Percentiles rank a stretch among this genome's conserved stretches.
phyloP scores from a whole-genome alignment of 345 rosid species.

The Combretum micranthum region DNA sequence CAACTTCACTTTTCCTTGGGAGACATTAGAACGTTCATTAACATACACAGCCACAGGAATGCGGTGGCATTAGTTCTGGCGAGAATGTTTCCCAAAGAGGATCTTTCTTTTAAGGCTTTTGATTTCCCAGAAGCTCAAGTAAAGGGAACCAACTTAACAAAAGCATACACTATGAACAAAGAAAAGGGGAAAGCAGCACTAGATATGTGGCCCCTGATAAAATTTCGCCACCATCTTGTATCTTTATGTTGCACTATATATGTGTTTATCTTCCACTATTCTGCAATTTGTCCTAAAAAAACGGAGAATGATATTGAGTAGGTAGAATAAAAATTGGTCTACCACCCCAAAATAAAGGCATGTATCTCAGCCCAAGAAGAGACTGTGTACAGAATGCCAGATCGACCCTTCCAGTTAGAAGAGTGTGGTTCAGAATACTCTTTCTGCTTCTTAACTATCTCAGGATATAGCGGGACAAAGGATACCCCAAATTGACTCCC shows the following conservation, averaged over 20 bases:
- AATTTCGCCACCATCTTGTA: slow-evolving; percentile 35
- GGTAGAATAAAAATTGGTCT: slow-evolving; percentile 15
- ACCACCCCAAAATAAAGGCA: slow-evolving; percentile 86
- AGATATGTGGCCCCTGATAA: slow-evolving; percentile 35
- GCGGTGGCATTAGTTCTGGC: neutral
- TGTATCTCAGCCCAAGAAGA: slow-evolving; percentile 91
- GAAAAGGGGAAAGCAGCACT: slow-evolving; percentile 11
- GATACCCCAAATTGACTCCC: slow-evolving; percentile 80
- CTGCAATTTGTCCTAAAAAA: slow-evolving; percentile 26
- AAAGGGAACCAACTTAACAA: neutral
- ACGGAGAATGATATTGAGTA: slow-evolving; percentile 5
- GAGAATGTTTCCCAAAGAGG: neutral
- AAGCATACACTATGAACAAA: slow-evolving; percentile 17
- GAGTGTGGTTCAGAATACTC: slow-evolving; percentile 37
- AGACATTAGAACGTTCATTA: neutral
- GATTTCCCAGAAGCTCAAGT: slow-evolving; percentile 6
- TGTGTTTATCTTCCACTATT: slow-evolving; percentile 16
- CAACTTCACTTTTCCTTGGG: neutral
- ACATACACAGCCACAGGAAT: neutral
- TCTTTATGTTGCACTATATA: slow-evolving; percentile 22
- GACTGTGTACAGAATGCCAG: slow-evolving; percentile 80
- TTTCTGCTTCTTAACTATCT: slow-evolving; percentile 68
- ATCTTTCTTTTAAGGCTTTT: slow-evolving; percentile 7
- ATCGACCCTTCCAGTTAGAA: slow-evolving; percentile 51
- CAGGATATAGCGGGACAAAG: slow-evolving; percentile 69